A percentile compares a stretch with the other conserved stretches of the same genome.
Conservation (phyloP, 2,329 filamentous ascomycete genomes). For the Penicillium olsonii region DNA sequence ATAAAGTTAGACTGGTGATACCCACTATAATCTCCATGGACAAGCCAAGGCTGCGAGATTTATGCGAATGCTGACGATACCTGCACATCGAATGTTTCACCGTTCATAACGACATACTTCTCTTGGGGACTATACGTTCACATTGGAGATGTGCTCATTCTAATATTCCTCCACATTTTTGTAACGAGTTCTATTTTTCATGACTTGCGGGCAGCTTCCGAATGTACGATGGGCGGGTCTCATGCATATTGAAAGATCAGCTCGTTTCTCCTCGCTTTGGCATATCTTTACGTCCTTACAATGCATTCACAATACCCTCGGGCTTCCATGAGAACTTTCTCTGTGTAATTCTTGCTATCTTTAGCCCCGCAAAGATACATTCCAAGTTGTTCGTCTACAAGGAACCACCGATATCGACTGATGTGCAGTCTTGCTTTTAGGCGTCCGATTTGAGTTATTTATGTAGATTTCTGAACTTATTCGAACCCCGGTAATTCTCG, state of each 20-base stretch:
- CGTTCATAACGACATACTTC: constrained; percentile 17
- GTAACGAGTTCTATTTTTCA: constrained; percentile 3
- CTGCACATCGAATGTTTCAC: constrained; percentile 11
- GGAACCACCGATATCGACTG: too few species aligned
- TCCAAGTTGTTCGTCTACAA: too few species aligned
- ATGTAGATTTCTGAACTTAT: not conserved
- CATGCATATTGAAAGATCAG: constrained; percentile 11
- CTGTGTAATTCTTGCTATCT: too few species aligned
- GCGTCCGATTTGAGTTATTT: too few species aligned
- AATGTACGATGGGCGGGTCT: constrained; percentile 20
- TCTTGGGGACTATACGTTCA: not conserved
- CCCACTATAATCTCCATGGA: not conserved
- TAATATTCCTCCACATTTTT: not conserved
- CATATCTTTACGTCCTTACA: constrained; percentile 9
- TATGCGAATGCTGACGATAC: constrained; percentile 18
- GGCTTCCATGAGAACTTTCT: not conserved
- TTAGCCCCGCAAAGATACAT: too few species aligned
- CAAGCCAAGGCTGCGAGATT: not conserved
- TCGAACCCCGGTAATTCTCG: not conserved
- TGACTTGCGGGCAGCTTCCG: constrained; percentile 10
- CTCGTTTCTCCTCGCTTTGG: constrained; percentile 9
- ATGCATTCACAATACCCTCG: constrained; percentile 11
- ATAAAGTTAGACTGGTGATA: constrained; percentile 48
- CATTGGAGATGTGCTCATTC: not conserved
- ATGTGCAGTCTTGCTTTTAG: too few species aligned